Conservation (phyloP, 1,139 yeast genomes). For the Diutina catenulata region DNA sequence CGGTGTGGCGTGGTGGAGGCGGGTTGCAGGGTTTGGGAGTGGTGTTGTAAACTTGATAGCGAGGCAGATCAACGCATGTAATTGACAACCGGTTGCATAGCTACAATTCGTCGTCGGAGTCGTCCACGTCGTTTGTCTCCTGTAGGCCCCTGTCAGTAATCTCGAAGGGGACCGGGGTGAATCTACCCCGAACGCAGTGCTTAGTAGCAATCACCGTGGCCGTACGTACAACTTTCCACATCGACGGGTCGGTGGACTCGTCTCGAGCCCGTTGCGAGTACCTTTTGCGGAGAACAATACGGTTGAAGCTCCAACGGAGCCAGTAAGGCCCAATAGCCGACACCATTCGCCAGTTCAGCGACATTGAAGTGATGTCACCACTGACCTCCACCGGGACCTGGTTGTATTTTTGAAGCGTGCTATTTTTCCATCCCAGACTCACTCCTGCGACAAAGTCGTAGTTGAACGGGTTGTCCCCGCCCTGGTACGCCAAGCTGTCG, state of each 20-base stretch:
- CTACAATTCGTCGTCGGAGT: too few species aligned
- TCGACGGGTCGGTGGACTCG: not conserved
- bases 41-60: too few species aligned
- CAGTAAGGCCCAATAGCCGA: slow-evolving; percentile 1
- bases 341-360: not conserved
- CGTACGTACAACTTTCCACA: not conserved
- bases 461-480: slow-evolving; percentile 1
- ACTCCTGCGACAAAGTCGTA: not conserved
- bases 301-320: not conserved
- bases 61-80: too few species aligned
- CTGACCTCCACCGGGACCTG: not conserved
- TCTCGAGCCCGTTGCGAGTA: not conserved
- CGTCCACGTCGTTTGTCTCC: too few species aligned
- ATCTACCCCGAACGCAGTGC: too few species aligned
- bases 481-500: not conserved
- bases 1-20: too few species aligned
- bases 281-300: not conserved
- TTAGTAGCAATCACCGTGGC: not conserved
- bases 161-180: not conserved
- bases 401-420: not conserved
- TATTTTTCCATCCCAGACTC: slow-evolving; percentile 1
- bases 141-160: not conserved
- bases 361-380: not conserved
- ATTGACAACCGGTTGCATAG: too few species aligned
- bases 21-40: too few species aligned